phyloP scores from a whole-genome alignment of 345 rosid species.

The Aquilaria yunnanensis region DNA sequence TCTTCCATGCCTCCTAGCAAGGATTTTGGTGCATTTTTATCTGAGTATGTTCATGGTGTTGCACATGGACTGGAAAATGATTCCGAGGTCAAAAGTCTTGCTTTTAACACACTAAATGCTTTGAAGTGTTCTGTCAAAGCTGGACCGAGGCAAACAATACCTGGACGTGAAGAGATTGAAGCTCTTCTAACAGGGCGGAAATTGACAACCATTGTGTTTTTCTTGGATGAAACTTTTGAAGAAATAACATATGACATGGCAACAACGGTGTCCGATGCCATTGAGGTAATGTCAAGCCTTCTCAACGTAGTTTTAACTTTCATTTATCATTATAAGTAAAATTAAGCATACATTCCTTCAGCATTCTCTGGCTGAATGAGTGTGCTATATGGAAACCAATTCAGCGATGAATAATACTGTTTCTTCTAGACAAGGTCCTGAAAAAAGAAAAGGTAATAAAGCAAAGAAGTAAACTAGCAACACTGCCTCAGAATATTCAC shows the following conservation, averaged over 20 bases:
- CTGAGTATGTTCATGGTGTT: conserved; percentile 81
- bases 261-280: conserved; percentile 92
- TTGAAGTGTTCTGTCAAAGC: conserved; percentile 90
- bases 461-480: no score
- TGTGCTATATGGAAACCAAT: no score
- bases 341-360: no score
- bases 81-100: conserved; percentile 75
- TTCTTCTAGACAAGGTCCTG: no score
- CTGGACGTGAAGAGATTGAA: conserved; percentile 96
- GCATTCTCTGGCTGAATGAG: no score
- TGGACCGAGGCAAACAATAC: conserved; percentile 85
- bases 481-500: no score
- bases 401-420: no score
- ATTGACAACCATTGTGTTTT: conserved; percentile 92
- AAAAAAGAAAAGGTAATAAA: no score
- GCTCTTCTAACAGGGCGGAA: conserved; percentile 78
- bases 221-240: conserved; percentile 97
- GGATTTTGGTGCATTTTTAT: conserved; percentile 90
- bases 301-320: background rate
- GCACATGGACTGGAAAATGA: conserved; percentile 61
- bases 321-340: no score
- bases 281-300: conserved; percentile 58
- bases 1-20: conserved; percentile 99
- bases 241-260: conserved; percentile 96
- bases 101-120: conserved; percentile 76